A percentile compares a stretch with the other conserved stretches of the same genome.
phyloP scores from a whole-genome alignment of 2,329 filamentous ascomycete genomes.

The Fusarium robinianum region DNA sequence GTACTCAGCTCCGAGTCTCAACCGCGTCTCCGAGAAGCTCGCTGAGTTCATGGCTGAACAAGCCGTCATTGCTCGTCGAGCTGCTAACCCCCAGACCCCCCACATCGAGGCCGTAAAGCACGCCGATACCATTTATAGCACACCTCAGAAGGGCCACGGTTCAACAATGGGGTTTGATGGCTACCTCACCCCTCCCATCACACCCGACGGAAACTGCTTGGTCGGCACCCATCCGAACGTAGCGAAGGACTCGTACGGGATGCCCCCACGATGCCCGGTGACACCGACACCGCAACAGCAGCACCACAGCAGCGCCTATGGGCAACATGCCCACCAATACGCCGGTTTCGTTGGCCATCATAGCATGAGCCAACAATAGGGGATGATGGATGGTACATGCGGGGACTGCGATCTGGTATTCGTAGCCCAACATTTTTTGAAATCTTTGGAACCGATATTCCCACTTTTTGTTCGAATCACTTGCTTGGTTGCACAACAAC shows the following conservation, averaged over 20 bases:
- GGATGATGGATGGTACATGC: too few relatives aligned
- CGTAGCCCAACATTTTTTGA: slow-evolving; percentile 17
- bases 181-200: slow-evolving; percentile 84
- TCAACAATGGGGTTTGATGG: slow-evolving; percentile 68
- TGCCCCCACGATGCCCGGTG: slow-evolving; percentile 62
- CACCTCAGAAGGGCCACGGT: slow-evolving; percentile 76
- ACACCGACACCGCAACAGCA: slow-evolving; percentile 62
- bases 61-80: slow-evolving; percentile 57
- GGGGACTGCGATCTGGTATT: too few relatives aligned
- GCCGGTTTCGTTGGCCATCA: slow-evolving; percentile 49
- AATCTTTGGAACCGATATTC: slow-evolving; percentile 29
- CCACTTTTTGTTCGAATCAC: slow-evolving; percentile 41
- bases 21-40: slow-evolving; percentile 58
- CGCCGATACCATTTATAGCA: slow-evolving; percentile 68
- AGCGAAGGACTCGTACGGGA: slow-evolving; percentile 52
- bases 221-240: slow-evolving; percentile 48
- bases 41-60: slow-evolving; percentile 64
- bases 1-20: slow-evolving; percentile 60
- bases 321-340: slow-evolving; percentile 44
- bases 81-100: slow-evolving; percentile 61
- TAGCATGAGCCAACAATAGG: slow-evolving; percentile 50
- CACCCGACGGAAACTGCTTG: slow-evolving; percentile 70
- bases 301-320: slow-evolving; percentile 43
- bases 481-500: slow-evolving; percentile 36
- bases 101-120: slow-evolving; percentile 58